These are phyloP conservation scores for Venturia oleaginea DNA, from an alignment of 2,329 filamentous ascomycete genomes.

Conservation along the genomic window DNA sequence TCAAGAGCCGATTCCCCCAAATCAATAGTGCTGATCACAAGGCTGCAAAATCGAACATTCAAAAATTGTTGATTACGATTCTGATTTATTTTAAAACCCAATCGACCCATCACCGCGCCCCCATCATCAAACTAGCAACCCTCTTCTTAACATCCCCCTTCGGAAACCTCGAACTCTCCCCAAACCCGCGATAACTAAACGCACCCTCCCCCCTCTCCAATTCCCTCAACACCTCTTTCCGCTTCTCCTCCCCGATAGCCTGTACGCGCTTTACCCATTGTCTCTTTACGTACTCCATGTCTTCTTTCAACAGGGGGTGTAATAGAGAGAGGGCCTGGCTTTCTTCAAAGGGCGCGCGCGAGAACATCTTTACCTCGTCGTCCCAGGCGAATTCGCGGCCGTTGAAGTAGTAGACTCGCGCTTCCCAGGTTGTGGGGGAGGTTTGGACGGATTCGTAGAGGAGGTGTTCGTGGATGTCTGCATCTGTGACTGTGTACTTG, in stretches of 20 bases:
- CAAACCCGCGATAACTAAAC: not conserved
- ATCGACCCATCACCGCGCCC: not conserved
- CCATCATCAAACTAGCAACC: not conserved
- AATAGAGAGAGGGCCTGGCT: not conserved
- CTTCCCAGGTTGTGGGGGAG: not conserved
- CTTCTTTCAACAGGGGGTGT: not conserved
- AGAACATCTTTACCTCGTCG: not conserved
- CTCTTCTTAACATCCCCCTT: not conserved
- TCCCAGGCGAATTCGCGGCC: conserved; percentile 2
- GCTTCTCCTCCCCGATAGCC: conserved; percentile 6
- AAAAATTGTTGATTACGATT: not conserved
- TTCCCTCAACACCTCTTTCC: not conserved
- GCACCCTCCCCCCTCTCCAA: not conserved
- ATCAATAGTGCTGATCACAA: not conserved
- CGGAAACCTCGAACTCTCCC: not conserved
- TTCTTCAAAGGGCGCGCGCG: not conserved
- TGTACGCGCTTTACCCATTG: not conserved
- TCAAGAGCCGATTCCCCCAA: not conserved
- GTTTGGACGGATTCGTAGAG: not conserved
- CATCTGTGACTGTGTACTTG: not conserved
- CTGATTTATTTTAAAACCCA: not conserved
- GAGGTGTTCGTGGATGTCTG: not conserved
- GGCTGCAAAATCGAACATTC: not conserved
- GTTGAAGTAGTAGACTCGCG: not conserved
- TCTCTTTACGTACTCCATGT: not conserved